Conservation (phyloP, 2,329 filamentous ascomycete genomes). For the Phyllosticta citriasiana region DNA sequence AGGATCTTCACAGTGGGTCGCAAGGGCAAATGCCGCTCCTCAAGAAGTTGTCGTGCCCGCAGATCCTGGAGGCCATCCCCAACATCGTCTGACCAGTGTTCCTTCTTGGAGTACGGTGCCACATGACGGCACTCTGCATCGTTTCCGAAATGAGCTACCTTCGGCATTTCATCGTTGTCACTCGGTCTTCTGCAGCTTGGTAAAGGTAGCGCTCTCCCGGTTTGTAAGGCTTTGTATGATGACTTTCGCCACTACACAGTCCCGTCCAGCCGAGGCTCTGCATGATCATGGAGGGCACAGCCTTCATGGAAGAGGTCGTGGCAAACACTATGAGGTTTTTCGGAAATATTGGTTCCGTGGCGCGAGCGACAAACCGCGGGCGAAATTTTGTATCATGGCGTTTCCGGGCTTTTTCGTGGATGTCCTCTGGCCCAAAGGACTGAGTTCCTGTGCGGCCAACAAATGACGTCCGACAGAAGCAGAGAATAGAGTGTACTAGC, state of each 20-base stretch:
- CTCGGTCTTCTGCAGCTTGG: not conserved
- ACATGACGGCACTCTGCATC: not conserved
- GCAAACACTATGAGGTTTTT: not conserved
- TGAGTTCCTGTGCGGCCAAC: no score
- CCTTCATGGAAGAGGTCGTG: not conserved
- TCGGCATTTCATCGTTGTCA: not conserved
- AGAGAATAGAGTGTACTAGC: no score
- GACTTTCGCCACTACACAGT: not conserved
- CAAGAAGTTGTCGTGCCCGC: not conserved
- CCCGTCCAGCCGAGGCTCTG: not conserved
- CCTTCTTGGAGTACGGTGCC: not conserved
- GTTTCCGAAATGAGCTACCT: not conserved
- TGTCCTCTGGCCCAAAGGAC: no score
- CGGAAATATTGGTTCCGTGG: not conserved
- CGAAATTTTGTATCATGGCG: not conserved
- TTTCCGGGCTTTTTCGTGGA: not conserved
- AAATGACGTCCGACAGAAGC: no score
- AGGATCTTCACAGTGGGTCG: not conserved
- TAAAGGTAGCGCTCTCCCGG: not conserved
- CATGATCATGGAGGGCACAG: not conserved
- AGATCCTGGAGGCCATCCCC: not conserved
- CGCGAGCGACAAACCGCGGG: not conserved
- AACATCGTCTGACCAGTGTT: not conserved
- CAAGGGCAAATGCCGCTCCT: not conserved
- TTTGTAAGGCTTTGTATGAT: slow-evolving; percentile 17